Conservation (phyloP, 2,329 filamentous ascomycete genomes). For the Fusarium siculi region DNA sequence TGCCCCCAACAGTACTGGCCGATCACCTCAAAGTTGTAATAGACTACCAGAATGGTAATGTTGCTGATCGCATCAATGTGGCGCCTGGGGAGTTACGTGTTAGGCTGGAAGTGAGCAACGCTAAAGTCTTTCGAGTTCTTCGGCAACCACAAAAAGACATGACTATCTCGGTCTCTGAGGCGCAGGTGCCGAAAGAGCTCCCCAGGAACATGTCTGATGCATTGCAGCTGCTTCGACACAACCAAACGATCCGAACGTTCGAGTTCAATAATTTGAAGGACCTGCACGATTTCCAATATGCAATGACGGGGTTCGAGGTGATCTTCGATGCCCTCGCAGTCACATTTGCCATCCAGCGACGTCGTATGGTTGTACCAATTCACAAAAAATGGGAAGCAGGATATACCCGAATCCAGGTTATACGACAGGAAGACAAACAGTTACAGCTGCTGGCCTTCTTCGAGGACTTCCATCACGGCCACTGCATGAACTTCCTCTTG, state of each 20-base stretch:
- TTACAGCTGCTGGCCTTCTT: conserved; percentile 88
- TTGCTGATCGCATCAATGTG: conserved; percentile 87
- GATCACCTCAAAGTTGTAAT: conserved; percentile 80
- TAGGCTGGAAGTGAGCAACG: conserved; percentile 70
- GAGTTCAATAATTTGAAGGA: conserved; percentile 73
- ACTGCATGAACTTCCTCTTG: conserved; percentile 88
- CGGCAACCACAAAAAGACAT: conserved; percentile 81
- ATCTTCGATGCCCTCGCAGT: conserved; percentile 77
- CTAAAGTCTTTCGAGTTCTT: conserved; percentile 71
- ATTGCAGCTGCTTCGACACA: conserved; percentile 65
- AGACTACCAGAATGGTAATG: conserved; percentile 78
- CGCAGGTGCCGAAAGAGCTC: conserved; percentile 70
- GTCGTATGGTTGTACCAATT: conserved; percentile 90
- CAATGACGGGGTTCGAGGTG: conserved; percentile 83
- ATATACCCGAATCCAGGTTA: conserved; percentile 82
- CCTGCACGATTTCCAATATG: conserved; percentile 81
- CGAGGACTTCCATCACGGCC: conserved; percentile 85
- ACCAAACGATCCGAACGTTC: conserved; percentile 76
- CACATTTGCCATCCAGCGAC: conserved; percentile 82
- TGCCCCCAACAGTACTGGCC: conserved; percentile 76
- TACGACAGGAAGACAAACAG: conserved; percentile 74
- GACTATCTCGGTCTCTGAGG: conserved; percentile 78
- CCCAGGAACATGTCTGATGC: conserved; percentile 72
- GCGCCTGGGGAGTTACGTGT: conserved; percentile 78
- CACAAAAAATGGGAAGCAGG: conserved; percentile 94